Evolutionary conservation across 176 grass and related monocot genomes (phyloP).

Genomic region (Coix lacrymajobi): DNA sequence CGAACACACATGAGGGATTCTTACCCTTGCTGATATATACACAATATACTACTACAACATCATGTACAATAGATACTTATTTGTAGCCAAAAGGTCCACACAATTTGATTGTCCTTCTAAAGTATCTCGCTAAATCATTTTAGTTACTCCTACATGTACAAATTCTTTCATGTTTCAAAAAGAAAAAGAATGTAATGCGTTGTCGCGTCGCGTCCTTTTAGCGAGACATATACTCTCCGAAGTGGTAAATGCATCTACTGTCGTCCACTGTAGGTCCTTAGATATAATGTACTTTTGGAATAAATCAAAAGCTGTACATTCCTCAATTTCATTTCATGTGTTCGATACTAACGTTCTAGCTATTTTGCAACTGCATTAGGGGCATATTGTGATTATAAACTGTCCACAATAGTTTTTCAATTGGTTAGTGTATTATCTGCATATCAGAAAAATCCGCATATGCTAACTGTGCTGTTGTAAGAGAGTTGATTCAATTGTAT

Average conservation of each 20-base stretch:
- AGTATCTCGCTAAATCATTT: neutral
- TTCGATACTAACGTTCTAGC: too few relatives aligned
- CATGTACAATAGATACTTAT: neutral
- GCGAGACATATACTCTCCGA: neutral
- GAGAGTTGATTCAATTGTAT: too few relatives aligned
- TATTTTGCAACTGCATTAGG: too few relatives aligned
- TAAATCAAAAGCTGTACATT: neutral
- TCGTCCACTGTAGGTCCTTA: neutral
- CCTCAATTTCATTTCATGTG: neutral
- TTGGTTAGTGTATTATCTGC: too few relatives aligned
- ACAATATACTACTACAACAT: neutral
- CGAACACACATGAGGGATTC: slow-evolving; percentile 31
- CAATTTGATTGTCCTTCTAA: neutral
- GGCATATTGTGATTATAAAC: too few relatives aligned
- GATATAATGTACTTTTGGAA: neutral
- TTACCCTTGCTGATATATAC: slow-evolving; percentile 33
- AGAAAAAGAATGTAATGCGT: neutral
- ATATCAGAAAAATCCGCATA: too few relatives aligned
- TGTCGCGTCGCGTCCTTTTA: neutral
- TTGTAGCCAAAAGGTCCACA: neutral
- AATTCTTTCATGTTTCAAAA: neutral
- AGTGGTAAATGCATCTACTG: neutral
- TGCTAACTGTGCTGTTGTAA: too few relatives aligned
- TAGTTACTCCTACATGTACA: neutral
- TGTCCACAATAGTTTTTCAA: too few relatives aligned